phyloP scores from a whole-genome alignment of 2,329 filamentous ascomycete species.

The Cladophialophora psammophila region DNA sequence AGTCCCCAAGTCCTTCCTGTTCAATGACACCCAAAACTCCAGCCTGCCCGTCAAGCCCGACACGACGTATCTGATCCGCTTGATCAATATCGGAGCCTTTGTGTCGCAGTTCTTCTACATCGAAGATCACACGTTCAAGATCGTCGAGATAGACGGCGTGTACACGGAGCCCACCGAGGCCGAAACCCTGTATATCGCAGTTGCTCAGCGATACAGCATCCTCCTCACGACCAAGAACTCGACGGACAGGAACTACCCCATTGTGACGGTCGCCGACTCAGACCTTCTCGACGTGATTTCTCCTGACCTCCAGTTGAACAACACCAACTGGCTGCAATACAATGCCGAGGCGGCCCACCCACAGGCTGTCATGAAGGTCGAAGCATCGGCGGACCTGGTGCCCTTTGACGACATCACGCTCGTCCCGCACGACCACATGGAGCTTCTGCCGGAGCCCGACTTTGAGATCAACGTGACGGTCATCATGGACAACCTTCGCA shows the following conservation, averaged over 20 bases:
- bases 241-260: slow-evolving; percentile 66
- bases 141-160: slow-evolving; percentile 49
- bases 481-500: slow-evolving; percentile 69
- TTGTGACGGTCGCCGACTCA: slow-evolving; percentile 56
- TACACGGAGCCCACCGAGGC: slow-evolving; percentile 56
- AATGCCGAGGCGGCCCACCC: slow-evolving; percentile 57
- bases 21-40: slow-evolving; percentile 72
- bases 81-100: slow-evolving; percentile 79
- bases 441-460: slow-evolving; percentile 65
- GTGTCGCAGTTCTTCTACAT: slow-evolving; percentile 59
- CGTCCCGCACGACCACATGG: slow-evolving; percentile 70
- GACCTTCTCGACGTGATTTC: slow-evolving; percentile 46
- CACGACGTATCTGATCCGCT: slow-evolving; percentile 75
- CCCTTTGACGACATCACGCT: slow-evolving; percentile 77
- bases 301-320: slow-evolving; percentile 45
- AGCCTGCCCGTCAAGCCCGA: slow-evolving; percentile 67
- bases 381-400: slow-evolving; percentile 58
- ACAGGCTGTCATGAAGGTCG: slow-evolving; percentile 42
- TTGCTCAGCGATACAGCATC: slow-evolving; percentile 64
- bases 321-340: slow-evolving; percentile 70
- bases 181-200: slow-evolving; percentile 68
- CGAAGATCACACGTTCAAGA: slow-evolving; percentile 49
- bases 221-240: slow-evolving; percentile 64
- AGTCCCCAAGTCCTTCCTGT: slow-evolving; percentile 68
- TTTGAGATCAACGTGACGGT: slow-evolving; percentile 69